phyloP scores from a whole-genome alignment of 192 early-diverging fungal genomes.

The Hyaloraphidium curvatum region DNA sequence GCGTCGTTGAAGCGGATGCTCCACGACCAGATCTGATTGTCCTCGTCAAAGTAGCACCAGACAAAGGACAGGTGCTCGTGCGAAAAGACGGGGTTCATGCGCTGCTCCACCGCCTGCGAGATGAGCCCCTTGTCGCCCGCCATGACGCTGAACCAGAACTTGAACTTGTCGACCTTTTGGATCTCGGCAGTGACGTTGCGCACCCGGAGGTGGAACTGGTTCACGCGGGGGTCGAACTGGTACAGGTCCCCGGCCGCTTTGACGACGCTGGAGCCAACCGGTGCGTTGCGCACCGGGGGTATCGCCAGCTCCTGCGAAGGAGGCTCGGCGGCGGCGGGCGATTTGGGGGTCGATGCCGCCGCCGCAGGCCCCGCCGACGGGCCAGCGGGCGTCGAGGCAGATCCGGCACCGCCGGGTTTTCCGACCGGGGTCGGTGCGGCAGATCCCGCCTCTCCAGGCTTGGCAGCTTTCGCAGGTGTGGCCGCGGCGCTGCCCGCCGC shows the following conservation, averaged over 20 bases:
- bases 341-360: too few species aligned
- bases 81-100: conserved; percentile 64
- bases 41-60: conserved; percentile 55
- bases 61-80: conserved; percentile 47
- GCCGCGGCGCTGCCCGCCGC: conserved; percentile 6
- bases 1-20: conserved; percentile 24
- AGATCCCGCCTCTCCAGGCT: conserved; percentile 5
- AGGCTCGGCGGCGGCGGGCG: conserved; percentile 9
- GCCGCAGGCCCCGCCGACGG: too few species aligned
- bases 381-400: neutral
- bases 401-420: conserved; percentile 10
- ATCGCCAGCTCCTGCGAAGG: too few species aligned
- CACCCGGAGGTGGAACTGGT: conserved; percentile 8
- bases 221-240: conserved; percentile 34
- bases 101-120: conserved; percentile 37
- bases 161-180: conserved; percentile 9
- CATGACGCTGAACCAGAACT: conserved; percentile 14
- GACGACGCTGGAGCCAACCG: conserved; percentile 24
- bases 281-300: conserved; percentile 10
- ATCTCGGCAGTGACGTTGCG: conserved; percentile 11
- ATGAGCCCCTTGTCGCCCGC: conserved; percentile 21
- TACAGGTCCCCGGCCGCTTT: conserved; percentile 34
- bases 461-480: conserved; percentile 2
- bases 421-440: conserved; percentile 10
- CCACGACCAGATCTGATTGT: too few species aligned